Evolutionary conservation across 2,329 filamentous ascomycete genomes (phyloP), one percentile per base, ranked within the genome.

Genomic region (Aspergillus transmontanensis): DNA sequence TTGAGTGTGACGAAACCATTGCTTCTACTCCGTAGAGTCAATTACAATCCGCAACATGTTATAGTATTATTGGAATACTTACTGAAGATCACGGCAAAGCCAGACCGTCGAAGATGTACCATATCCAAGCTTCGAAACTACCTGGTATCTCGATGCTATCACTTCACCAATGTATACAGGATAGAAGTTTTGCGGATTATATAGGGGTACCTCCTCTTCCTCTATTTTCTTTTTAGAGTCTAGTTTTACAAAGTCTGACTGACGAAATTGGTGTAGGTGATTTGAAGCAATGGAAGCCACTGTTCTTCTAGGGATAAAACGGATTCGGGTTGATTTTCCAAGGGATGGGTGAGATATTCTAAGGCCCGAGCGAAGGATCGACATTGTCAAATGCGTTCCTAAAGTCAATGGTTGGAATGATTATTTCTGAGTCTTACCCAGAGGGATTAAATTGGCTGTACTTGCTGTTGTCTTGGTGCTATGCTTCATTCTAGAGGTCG

Each of bases 51-150:
- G 21, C n/a, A 3, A 32, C 23, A 12, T 10, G 30, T 34, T 3
- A 45, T 26, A 11, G 26, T 36, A 7, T 30, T 19, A 32, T 55
- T n/a, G 1, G 6, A 6, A 32, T 16, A 39, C 61, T 62, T 60
- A 67, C 68, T 48, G 23, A 43, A 70, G 57, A 59, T 71, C 65
- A n/a, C 64, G 57, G 48, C 64, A 67, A 19, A 72, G 64, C 71
- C 69, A 72, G 30, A 64, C 68, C 1, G 71, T 72, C 2, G 70
- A 70, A 21, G 60, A 62, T 16, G 68, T 62, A 43, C 71, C 69
- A 60, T 62, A 72, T 26, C 71, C 69, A 6, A 72, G 66, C 60
- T 72, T 72, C 0, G 61, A 61, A n/a, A 72, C 55, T 6, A 72
- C 62, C 28, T 67, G 60, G 50, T 72, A 72, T 32, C 62, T 64